Evolutionary conservation across 208 protist genomes (phyloP).

Genomic region (Trichomonas vaginalis): DNA sequence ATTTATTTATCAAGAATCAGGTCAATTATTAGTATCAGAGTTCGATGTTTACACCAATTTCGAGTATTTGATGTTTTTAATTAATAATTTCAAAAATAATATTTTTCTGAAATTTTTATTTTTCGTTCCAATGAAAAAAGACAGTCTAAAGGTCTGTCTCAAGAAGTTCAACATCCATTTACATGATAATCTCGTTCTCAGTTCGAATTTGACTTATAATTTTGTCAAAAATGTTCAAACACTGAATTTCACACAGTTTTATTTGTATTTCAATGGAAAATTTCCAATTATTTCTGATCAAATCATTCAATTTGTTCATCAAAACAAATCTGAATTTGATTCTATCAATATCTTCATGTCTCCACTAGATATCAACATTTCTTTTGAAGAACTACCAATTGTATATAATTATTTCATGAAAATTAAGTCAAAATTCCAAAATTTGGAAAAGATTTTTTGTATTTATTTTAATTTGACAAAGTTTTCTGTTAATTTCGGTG

Average conservation of each 20-base stretch:
- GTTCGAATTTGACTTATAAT: background rate
- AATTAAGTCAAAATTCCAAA: background rate
- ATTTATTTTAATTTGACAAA: background rate
- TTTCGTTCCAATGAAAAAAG: background rate
- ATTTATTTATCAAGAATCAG: background rate
- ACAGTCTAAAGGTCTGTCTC: background rate
- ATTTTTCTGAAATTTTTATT: background rate
- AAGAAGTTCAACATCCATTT: background rate
- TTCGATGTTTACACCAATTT: background rate
- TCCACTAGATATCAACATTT: background rate
- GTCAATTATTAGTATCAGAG: background rate
- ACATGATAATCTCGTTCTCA: background rate
- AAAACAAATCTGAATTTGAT: background rate
- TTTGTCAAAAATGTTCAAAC: background rate
- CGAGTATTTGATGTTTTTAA: background rate
- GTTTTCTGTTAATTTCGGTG: background rate
- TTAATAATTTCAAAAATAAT: background rate
- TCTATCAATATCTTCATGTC: background rate
- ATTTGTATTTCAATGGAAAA: background rate
- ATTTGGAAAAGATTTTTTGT: background rate
- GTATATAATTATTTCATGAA: background rate
- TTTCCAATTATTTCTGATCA: background rate
- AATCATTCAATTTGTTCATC: background rate
- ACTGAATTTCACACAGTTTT: background rate
- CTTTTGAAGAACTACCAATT: background rate